A percentile compares a stretch with the other conserved stretches of the same genome.
Conservation (phyloP, 495 filamentous ascomycete genomes). For the Penicillium manginii region DNA sequence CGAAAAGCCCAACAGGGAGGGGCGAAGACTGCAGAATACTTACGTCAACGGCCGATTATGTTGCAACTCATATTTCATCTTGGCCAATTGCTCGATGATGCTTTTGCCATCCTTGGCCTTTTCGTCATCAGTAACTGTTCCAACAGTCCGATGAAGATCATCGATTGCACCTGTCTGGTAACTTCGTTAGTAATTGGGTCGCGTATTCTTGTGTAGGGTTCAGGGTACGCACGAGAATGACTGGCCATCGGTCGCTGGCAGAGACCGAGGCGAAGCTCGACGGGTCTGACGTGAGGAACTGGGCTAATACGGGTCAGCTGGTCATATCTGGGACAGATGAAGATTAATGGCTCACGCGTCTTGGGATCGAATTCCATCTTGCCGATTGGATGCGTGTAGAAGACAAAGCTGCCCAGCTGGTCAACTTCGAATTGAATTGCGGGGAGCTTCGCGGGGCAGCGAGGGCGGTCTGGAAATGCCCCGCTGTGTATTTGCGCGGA, state of each 20-base stretch:
- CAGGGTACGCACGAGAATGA: conserved; percentile 74
- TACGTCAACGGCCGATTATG: conserved; percentile 85
- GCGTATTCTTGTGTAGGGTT: neutral
- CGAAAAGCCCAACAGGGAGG: neutral
- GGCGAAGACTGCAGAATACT: conserved; percentile 23
- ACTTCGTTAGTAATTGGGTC: conserved; percentile 12
- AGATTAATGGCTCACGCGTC: conserved; percentile 52
- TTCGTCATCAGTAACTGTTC: conserved; percentile 53
- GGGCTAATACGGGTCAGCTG: conserved; percentile 59
- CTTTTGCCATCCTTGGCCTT: conserved; percentile 80
- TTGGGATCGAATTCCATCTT: conserved; percentile 56
- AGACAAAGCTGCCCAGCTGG: neutral
- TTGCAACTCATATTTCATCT: conserved; percentile 93
- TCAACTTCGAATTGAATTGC: neutral
- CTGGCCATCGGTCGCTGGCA: conserved; percentile 84
- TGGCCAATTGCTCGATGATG: conserved; percentile 78
- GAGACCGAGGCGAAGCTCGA: conserved; percentile 86
- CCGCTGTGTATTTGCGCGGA: neutral
- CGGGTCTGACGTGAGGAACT: conserved; percentile 75
- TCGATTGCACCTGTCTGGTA: conserved; percentile 89
- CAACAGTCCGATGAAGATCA: conserved; percentile 79
- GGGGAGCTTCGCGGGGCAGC: neutral
- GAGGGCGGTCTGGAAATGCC: neutral
- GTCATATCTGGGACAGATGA: neutral
- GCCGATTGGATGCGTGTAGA: neutral